Percentiles rank a stretch among this genome's conserved stretches.
Evolutionary conservation across 2,329 filamentous ascomycete species (phyloP).

Genomic region (Tympanopsis confertula): DNA sequence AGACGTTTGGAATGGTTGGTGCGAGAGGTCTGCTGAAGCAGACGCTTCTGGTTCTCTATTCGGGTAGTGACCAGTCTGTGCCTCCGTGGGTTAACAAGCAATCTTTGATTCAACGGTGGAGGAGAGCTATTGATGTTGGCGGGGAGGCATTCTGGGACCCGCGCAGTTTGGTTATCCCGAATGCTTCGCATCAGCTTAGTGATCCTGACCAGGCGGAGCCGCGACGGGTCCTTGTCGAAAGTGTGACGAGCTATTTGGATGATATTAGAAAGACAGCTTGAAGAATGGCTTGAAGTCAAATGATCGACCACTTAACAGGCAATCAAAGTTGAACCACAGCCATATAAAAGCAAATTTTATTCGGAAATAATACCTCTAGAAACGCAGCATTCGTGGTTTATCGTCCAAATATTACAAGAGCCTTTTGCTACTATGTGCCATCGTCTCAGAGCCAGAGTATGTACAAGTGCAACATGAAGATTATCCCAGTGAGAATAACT

Average conservation of each 20-base stretch:
- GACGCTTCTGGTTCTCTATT: conserved; percentile 21
- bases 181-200: conserved; percentile 30
- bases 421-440: too few relatives aligned
- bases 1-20: conserved; percentile 39
- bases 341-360: too few relatives aligned
- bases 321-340: too few relatives aligned
- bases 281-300: too few relatives aligned
- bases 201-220: conserved; percentile 25
- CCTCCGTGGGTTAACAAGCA: conserved; percentile 26
- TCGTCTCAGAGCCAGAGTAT: too few relatives aligned
- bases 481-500: too few relatives aligned
- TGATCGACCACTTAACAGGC: too few relatives aligned
- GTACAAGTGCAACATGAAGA: too few relatives aligned
- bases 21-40: conserved; percentile 18
- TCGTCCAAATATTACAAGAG: too few relatives aligned
- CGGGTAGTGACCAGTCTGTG: conserved; percentile 27
- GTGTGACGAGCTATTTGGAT: not conserved
- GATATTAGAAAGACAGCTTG: too few relatives aligned
- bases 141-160: conserved; percentile 24
- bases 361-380: too few relatives aligned
- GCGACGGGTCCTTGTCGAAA: conserved; percentile 4
- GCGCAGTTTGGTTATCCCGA: conserved; percentile 26
- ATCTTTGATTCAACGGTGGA: conserved; percentile 24
- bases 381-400: too few relatives aligned
- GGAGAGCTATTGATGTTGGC: conserved; percentile 20